Base-by-base conservation (phyloP, 805 yeast genomes). In the Yarrowia porcina region DNA sequence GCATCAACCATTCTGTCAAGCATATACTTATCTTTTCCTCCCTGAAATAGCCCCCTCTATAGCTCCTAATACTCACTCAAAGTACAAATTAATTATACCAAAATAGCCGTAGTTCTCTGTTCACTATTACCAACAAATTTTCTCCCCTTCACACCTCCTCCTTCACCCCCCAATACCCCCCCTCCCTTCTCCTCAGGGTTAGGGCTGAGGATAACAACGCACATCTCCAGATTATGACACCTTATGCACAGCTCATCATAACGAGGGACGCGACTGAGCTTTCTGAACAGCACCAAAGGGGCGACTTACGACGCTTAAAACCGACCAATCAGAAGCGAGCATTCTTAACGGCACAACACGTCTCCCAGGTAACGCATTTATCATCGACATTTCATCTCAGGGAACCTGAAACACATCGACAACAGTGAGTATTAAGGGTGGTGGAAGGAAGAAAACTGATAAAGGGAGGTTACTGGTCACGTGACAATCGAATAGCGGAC, bases 171-270 rank as follows among this genome's bases (percentile, higher is more conserved):
- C 45, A 15, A 8, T 7, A 15, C 20, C 18, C 28, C 39, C 9
- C 21, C 39, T 12, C 18, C 15, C 27, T 10, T 32, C 10, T 17
- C 20, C 18, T 13, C 41, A 15, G 41, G 57, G 57, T 23, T 49
- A 49, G 57, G 57, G 57, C 23, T 21, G 32, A 10, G 36, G 41
- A 33, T 25, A 32, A 49, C 41, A 18, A 33, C 41, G 57, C 39
- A 49, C 33, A 33, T 33, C 52, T 45, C 52, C 52, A 27, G 27
- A n/a, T 20, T 13, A 9, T 11, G 36, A 45, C 18, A 45, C 30
- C 36, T 45, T 28, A 28, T 45, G 52, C 52, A 45, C 52, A 45
- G 36, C 25, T 28, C 52, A 45, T 30, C 52, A 30, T 45, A 17
- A 27, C 18, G 23, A 20, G 12, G n/a, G 18, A 44, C 50, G 33